Conservation (phyloP, 805 yeast genomes). For the Candida adriatica region DNA sequence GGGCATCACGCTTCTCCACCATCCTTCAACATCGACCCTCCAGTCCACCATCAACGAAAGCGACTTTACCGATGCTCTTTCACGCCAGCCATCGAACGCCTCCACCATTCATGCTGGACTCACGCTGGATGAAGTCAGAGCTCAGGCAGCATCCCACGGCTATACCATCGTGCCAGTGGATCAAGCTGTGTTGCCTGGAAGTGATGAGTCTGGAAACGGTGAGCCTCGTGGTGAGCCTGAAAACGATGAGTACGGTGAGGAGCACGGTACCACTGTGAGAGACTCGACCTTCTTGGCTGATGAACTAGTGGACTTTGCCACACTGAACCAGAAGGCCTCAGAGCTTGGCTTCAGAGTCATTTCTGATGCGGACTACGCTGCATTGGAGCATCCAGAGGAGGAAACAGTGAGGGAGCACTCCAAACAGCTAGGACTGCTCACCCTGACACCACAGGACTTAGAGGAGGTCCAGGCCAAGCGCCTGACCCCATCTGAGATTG, state of each 20-base stretch:
- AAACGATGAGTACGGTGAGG: constrained; percentile 12
- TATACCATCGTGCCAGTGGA: constrained; percentile 10
- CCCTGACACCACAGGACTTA: constrained; percentile 7
- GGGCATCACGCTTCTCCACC: constrained; percentile 9
- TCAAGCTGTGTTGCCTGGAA: background rate
- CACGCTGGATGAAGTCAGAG: constrained; percentile 15
- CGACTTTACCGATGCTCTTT: constrained; percentile 26
- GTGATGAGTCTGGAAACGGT: background rate
- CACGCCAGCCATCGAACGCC: constrained; percentile 20
- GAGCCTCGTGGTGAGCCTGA: constrained; percentile 10
- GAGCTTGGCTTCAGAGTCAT: constrained; percentile 20
- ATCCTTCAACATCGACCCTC: constrained; percentile 20
- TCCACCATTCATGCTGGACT: constrained; percentile 19
- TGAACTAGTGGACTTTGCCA: constrained; percentile 5
- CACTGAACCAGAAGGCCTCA: constrained; percentile 8
- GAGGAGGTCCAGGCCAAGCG: constrained; percentile 5
- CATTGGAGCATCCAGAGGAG: constrained; percentile 9
- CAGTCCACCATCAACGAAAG: constrained; percentile 22
- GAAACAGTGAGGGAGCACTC: constrained; percentile 15
- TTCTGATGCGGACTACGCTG: constrained; percentile 13
- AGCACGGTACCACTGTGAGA: constrained; percentile 11
- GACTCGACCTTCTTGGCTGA: constrained; percentile 1
- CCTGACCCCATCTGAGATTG: constrained; percentile 16
- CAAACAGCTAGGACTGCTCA: constrained; percentile 14
- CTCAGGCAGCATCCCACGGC: constrained; percentile 16